These are phyloP conservation scores for Lojkania enalia DNA, from an alignment of 2,329 filamentous ascomycete species.

Conservation along the genomic window DNA sequence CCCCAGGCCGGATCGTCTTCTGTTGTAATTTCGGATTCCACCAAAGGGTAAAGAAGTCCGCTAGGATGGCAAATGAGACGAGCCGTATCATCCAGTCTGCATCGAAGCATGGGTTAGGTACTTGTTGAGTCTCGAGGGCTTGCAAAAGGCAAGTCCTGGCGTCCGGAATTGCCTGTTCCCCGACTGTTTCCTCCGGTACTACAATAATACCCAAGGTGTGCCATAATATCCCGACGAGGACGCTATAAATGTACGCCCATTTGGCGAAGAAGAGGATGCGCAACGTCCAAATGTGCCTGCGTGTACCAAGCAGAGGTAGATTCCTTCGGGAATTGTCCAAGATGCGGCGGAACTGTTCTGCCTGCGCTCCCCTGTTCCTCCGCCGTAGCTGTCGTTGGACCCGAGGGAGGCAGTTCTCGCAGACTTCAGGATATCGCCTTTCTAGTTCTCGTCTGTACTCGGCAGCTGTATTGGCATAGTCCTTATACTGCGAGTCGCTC, in stretches of 20 bases:
- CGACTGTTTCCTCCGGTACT: constrained; percentile 13
- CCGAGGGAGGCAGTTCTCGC: constrained; percentile 73
- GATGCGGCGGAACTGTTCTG: constrained; percentile 76
- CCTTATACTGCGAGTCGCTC: constrained; percentile 68
- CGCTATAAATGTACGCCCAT: constrained; percentile 45
- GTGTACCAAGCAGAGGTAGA: constrained; percentile 19
- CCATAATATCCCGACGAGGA: constrained; percentile 41
- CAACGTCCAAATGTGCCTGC: constrained; percentile 51
- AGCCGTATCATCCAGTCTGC: constrained; percentile 21
- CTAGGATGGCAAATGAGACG: constrained; percentile 46
- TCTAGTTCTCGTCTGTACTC: constrained; percentile 74
- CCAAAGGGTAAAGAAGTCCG: constrained; percentile 60
- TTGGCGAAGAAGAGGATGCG: constrained; percentile 51
- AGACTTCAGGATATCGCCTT: constrained; percentile 85
- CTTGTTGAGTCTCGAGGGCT: constrained; percentile 19
- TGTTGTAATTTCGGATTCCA: constrained; percentile 71
- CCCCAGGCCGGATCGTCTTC: constrained; percentile 61
- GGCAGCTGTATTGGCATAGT: constrained; percentile 70
- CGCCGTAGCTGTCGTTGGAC: constrained; percentile 71
- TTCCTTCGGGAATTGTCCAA: constrained; percentile 61
- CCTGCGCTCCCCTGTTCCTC: constrained; percentile 79
- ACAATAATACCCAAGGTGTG: constrained; percentile 34
- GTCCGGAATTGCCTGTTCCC: constrained; percentile 9
- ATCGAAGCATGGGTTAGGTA: constrained; percentile 34
- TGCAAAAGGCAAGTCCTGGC: constrained; percentile 28